A percentile compares a stretch with the other conserved stretches of the same genome.
These are phyloP conservation scores for Rhynchosporium agropyri DNA, from an alignment of 2,329 filamentous ascomycete genomes.

Conservation along the genomic window DNA sequence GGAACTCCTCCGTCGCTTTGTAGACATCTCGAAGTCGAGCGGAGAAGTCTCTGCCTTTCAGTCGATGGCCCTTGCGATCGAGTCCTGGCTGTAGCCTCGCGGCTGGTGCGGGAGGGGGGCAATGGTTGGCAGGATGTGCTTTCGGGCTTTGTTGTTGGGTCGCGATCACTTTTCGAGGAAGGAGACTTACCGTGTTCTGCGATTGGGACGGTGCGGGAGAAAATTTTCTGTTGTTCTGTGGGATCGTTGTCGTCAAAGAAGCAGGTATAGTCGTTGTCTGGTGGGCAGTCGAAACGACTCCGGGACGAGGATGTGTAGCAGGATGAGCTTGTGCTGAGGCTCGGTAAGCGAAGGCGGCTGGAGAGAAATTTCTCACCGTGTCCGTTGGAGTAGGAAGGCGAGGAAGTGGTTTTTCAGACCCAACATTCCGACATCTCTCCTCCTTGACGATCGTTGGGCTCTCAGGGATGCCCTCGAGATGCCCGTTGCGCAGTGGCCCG, in stretches of 20 bases:
- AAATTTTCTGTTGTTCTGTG: not conserved
- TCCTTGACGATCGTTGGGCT: slow-evolving; percentile 2
- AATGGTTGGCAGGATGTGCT: too few species aligned
- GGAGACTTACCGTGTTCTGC: not conserved
- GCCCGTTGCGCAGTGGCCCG: not conserved
- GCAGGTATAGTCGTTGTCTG: not conserved
- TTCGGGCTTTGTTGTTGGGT: not conserved
- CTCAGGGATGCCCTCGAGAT: not conserved
- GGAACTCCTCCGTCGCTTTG: not conserved
- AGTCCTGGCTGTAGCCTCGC: not conserved
- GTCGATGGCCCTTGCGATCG: not conserved
- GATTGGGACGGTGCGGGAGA: not conserved
- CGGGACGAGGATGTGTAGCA: not conserved
- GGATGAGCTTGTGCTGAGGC: not conserved
- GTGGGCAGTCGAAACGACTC: not conserved
- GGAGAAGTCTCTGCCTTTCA: not conserved
- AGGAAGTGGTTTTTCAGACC: not conserved
- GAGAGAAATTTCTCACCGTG: not conserved
- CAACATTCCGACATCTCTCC: slow-evolving; percentile 2
- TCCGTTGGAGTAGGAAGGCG: not conserved
- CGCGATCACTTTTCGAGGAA: not conserved
- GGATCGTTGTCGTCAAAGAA: not conserved
- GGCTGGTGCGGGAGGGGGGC: not conserved
- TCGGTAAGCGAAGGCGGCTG: not conserved
- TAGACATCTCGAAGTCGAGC: not conserved